Percentiles rank a stretch among this genome's conserved stretches.
These are phyloP conservation scores for Gaeumannomyces tritici DNA, from an alignment of 2,329 filamentous ascomycete genomes.

Conservation along the genomic window DNA sequence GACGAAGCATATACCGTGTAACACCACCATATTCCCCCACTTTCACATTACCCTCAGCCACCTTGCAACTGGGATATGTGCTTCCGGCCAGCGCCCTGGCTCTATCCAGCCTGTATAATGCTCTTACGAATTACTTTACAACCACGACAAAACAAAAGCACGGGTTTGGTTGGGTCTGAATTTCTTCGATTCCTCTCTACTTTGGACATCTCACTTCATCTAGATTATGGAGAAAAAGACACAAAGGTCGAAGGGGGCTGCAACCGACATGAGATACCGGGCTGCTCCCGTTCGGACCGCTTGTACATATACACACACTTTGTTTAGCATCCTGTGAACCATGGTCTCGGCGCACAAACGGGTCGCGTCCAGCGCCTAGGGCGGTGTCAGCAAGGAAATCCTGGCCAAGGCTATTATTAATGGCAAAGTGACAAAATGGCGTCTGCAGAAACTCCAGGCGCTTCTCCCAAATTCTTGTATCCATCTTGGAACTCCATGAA, in stretches of 20 bases:
- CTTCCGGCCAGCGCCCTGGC: no score
- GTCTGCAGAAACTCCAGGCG: neutral
- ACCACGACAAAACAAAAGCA: neutral
- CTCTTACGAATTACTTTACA: slow-evolving; percentile 28
- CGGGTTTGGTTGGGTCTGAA: slow-evolving; percentile 3
- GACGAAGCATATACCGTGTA: slow-evolving; percentile 17
- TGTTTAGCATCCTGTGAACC: neutral
- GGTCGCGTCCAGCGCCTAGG: no score
- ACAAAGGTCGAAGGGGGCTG: neutral
- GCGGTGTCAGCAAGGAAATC: no score
- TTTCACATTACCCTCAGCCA: neutral
- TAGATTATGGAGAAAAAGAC: neutral
- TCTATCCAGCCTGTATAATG: slow-evolving; percentile 27
- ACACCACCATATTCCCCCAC: slow-evolving; percentile 15
- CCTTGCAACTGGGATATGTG: neutral
- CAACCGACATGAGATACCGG: neutral
- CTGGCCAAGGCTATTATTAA: no score
- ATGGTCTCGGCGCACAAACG: no score
- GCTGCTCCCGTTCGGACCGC: neutral
- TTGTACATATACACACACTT: neutral
- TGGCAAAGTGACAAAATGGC: neutral
- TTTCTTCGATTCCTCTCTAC: neutral
- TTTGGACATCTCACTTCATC: neutral
- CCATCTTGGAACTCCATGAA: neutral
- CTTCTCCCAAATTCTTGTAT: neutral